These are phyloP conservation scores for Coemansia sp. DNA, from an alignment of 192 early-diverging fungal genomes.

Conservation along the genomic window DNA sequence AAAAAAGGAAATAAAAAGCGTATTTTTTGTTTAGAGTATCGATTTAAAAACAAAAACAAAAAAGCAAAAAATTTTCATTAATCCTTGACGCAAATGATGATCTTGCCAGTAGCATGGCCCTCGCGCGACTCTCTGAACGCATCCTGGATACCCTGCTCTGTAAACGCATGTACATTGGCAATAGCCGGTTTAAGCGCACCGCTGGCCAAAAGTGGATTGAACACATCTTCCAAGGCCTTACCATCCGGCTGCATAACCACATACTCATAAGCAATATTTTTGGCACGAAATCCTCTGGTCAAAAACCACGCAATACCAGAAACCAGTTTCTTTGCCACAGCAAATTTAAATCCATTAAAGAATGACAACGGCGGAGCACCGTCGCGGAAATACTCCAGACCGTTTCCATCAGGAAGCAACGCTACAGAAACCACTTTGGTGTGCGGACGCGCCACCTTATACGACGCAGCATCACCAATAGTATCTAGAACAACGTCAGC, in stretches of 20 bases:
- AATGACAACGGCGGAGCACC: constrained; percentile 7
- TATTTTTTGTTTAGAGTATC: no score
- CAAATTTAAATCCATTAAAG: constrained; percentile 15
- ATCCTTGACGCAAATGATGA: constrained; percentile 50
- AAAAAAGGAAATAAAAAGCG: not conserved
- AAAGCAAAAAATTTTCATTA: not conserved
- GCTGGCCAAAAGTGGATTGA: constrained; percentile 45
- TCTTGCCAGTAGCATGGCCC: constrained; percentile 56
- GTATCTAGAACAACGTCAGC: constrained; percentile 55
- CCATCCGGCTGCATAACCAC: constrained; percentile 33
- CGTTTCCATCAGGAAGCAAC: constrained; percentile 26
- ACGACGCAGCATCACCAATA: constrained; percentile 24
- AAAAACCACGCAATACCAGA: constrained; percentile 11
- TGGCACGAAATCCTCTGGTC: constrained; percentile 29
- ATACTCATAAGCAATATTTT: constrained; percentile 20
- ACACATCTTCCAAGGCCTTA: constrained; percentile 31
- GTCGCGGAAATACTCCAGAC: constrained; percentile 20
- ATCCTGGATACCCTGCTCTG: constrained; percentile 30
- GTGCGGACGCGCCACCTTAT: constrained; percentile 31
- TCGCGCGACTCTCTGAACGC: constrained; percentile 43
- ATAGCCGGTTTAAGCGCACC: constrained; percentile 41
- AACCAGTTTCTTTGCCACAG: constrained; percentile 7
- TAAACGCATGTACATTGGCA: constrained; percentile 47
- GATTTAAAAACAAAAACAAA: not conserved
- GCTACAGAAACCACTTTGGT: constrained; percentile 28